Conservation (phyloP, 805 yeast genomes). For the Saccharomyces mikatae region DNA sequence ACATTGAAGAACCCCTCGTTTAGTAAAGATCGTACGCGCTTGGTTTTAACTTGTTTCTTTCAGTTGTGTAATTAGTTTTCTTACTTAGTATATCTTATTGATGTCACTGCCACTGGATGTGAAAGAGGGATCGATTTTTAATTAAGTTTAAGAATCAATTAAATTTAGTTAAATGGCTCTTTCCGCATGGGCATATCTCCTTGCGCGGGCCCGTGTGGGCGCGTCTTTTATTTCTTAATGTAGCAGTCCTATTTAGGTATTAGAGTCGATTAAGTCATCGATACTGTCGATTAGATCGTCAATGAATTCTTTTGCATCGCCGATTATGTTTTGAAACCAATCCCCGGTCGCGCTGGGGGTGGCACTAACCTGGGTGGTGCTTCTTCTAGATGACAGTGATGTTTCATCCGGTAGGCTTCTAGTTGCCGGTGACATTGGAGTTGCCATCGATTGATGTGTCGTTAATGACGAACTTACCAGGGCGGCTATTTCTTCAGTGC, state of each 20-base stretch:
- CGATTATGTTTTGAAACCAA: slow-evolving; percentile 9
- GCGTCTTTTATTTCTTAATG: neutral
- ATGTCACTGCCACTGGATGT: neutral
- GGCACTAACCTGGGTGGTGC: slow-evolving; percentile 10
- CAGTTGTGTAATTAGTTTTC: neutral
- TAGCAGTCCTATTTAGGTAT: neutral
- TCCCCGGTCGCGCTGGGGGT: slow-evolving; percentile 4
- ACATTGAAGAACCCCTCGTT: neutral
- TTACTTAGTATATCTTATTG: neutral
- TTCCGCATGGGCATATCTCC: neutral
- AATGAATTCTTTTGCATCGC: slow-evolving; percentile 20
- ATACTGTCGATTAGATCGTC: slow-evolving; percentile 23
- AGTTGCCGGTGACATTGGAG: neutral
- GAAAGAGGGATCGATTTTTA: neutral
- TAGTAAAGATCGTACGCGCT: neutral
- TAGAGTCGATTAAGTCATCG: slow-evolving; percentile 4
- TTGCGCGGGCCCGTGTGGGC: neutral
- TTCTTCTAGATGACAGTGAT: slow-evolving; percentile 9
- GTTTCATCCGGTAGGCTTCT: neutral
- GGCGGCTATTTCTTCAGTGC: slow-evolving; percentile 1
- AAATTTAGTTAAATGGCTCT: neutral
- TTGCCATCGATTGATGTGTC: neutral
- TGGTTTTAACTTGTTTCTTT: neutral
- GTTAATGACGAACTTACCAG: neutral
- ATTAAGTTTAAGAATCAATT: neutral